Conservation (phyloP, 2,329 filamentous ascomycete genomes). For the Ceratocystis variospora region DNA sequence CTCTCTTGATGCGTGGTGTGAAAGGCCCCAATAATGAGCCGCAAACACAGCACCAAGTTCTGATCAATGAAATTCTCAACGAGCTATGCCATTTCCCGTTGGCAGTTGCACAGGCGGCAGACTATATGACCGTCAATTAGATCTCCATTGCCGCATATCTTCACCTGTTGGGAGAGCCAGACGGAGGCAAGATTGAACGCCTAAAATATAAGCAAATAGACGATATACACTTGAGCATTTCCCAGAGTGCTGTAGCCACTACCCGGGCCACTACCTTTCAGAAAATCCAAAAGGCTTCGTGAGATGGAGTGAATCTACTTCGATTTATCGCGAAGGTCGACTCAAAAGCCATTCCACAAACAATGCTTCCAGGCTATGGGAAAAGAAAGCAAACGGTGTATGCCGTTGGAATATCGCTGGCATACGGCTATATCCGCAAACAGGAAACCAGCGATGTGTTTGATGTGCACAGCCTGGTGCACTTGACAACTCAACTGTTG, state of each 20-base stretch:
- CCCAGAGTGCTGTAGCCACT: neutral
- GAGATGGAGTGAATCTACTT: neutral
- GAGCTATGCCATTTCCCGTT: conserved; percentile 18
- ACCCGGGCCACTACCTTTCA: neutral
- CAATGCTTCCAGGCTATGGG: neutral
- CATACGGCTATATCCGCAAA: neutral
- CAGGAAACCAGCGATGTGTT: neutral
- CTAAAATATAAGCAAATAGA: neutral
- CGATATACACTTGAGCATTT: neutral
- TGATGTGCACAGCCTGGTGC: neutral
- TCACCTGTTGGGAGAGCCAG: neutral
- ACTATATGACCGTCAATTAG: conserved; percentile 17
- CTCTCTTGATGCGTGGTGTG: too few relatives aligned
- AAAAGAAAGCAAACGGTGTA: neutral
- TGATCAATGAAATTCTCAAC: neutral
- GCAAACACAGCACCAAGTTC: too few relatives aligned
- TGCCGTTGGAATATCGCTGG: neutral
- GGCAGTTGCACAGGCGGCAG: conserved; percentile 19
- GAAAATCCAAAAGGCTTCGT: neutral
- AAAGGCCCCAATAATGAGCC: too few relatives aligned
- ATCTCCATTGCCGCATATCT: neutral
- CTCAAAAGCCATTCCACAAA: neutral
- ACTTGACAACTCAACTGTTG: neutral
- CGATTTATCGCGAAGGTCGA: neutral
- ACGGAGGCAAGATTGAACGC: neutral